phyloP scores from a whole-genome alignment of 2,329 filamentous ascomycete genomes.

The Nakataea oryzae region DNA sequence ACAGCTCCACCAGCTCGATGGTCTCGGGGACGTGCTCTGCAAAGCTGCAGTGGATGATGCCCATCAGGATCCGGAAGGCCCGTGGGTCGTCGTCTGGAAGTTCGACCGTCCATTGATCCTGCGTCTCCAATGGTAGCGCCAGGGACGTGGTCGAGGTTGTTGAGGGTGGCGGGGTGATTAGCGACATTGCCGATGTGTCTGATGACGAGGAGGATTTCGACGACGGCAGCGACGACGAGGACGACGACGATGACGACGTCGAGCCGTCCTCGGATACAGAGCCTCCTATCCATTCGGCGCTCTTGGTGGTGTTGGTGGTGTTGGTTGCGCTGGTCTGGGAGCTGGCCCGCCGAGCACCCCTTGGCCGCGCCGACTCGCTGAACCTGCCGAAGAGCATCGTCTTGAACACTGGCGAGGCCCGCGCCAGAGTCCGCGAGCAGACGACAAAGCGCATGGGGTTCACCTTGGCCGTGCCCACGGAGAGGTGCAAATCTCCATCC shows the following conservation, averaged over 20 bases:
- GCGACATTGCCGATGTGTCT: background rate
- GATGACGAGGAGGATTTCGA: background rate
- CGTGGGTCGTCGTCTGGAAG: conserved; percentile 20
- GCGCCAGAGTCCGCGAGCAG: conserved; percentile 16
- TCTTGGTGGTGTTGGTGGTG: background rate
- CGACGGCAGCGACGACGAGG: background rate
- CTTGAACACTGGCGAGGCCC: conserved; percentile 17
- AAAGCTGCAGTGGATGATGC: conserved; percentile 19
- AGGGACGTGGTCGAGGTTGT: background rate
- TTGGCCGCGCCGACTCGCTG: conserved; percentile 10
- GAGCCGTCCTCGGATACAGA: background rate
- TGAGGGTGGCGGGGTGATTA: background rate
- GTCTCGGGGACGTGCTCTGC: conserved; percentile 11
- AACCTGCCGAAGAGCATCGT: conserved; percentile 18
- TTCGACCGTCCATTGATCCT: conserved; percentile 14
- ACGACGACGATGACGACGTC: background rate
- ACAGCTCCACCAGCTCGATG: conserved; percentile 14
- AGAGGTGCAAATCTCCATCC: conserved; percentile 8
- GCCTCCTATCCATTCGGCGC: background rate
- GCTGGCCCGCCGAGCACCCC: background rate
- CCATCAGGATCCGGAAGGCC: conserved; percentile 16
- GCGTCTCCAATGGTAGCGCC: background rate
- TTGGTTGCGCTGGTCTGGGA: background rate
- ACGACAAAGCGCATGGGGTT: conserved; percentile 11
- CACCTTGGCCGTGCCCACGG: conserved; percentile 2